A percentile compares a stretch with the other conserved stretches of the same genome.
These are phyloP conservation scores for Bacidia rubella DNA, from an alignment of 495 filamentous ascomycete genomes.

Conservation along the genomic window DNA sequence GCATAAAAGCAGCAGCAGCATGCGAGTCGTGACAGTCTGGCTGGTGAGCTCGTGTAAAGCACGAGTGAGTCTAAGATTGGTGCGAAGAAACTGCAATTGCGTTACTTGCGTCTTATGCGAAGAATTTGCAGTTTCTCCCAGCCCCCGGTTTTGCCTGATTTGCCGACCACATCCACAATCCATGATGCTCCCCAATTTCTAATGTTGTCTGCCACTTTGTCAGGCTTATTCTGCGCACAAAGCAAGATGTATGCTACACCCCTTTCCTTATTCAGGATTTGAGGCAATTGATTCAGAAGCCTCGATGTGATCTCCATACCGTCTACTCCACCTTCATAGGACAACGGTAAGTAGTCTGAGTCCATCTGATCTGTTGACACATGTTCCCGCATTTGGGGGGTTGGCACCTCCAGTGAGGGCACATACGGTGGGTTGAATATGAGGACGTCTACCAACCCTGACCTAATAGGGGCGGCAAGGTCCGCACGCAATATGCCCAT, in stretches of 20 bases:
- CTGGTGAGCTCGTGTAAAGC: no score
- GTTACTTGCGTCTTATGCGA: slow-evolving; percentile 55
- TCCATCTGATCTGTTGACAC: slow-evolving; percentile 7
- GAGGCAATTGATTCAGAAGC: slow-evolving; percentile 52
- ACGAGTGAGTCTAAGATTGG: no score
- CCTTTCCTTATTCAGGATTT: slow-evolving; percentile 40
- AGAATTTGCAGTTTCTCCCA: slow-evolving; percentile 85
- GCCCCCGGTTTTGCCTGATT: slow-evolving; percentile 71
- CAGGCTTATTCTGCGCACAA: slow-evolving; percentile 67
- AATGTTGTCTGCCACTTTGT: slow-evolving; percentile 36
- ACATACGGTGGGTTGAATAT: slow-evolving; percentile 98
- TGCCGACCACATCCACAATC: slow-evolving; percentile 65
- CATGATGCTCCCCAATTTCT: slow-evolving; percentile 43
- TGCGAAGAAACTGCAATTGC: no score
- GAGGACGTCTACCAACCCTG: slow-evolving; percentile 57
- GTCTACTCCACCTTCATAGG: slow-evolving; percentile 76
- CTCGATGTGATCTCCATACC: slow-evolving; percentile 88
- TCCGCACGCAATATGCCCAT: slow-evolving; percentile 53
- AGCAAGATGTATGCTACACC: slow-evolving; percentile 84
- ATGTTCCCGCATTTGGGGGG: slow-evolving; percentile 22
- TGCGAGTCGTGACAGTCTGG: no score
- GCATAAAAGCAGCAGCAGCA: no score
- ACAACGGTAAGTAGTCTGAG: slow-evolving; percentile 48
- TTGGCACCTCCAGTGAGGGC: slow-evolving; percentile 62
- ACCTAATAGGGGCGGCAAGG: slow-evolving; percentile 43